Conservation (phyloP, 768 basidiomycete species). For the Vishniacozyma victoriae region DNA sequence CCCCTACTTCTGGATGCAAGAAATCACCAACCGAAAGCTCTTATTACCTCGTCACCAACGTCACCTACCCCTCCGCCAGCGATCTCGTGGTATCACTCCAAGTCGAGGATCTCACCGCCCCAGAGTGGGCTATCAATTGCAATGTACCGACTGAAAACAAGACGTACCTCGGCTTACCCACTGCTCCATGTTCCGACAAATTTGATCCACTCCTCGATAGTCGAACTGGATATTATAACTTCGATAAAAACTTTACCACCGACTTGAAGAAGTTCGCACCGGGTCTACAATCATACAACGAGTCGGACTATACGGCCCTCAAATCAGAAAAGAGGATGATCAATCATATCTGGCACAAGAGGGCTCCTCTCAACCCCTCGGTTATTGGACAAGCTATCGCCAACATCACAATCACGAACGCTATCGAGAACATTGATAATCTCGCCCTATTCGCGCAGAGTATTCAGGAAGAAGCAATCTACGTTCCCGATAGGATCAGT, state of each 20-base stretch:
- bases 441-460: background rate
- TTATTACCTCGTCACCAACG: too few species aligned
- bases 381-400: background rate
- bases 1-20: too few species aligned
- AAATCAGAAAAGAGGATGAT: too few species aligned
- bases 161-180: background rate
- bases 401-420: background rate
- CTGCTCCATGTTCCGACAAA: background rate
- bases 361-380: background rate
- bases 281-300: too few species aligned
- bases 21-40: too few species aligned
- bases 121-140: background rate
- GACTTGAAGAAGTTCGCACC: background rate
- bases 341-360: too few species aligned
- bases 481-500: background rate
- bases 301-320: too few species aligned
- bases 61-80: too few species aligned
- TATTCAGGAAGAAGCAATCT: background rate
- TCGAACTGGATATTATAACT: background rate
- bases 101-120: background rate
- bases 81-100: too few species aligned
- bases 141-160: background rate
- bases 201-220: background rate
- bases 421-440: background rate
- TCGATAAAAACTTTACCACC: background rate